Percentiles rank a stretch among this genome's conserved stretches.
Conservation (phyloP, 2,329 filamentous ascomycete species). For the Pochonia chlamydosporia region DNA sequence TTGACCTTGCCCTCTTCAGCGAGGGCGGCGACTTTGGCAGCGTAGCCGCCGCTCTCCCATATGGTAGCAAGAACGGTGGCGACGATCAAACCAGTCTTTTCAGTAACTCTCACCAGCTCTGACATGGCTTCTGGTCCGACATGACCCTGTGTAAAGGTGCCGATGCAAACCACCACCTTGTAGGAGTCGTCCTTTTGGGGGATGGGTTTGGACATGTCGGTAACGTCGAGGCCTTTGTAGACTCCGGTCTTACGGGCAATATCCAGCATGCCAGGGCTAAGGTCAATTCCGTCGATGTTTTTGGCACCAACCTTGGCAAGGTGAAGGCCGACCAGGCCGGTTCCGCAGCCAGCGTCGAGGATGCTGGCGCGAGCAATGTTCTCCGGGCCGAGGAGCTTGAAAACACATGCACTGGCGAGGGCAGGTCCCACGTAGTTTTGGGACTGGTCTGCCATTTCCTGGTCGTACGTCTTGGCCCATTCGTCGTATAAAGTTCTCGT, state of each 20-base stretch:
- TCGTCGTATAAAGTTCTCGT: slow-evolving; percentile 28
- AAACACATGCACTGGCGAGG: slow-evolving; percentile 27
- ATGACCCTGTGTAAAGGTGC: slow-evolving; percentile 50
- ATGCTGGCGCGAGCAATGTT: slow-evolving; percentile 25
- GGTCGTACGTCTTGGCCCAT: slow-evolving; percentile 29
- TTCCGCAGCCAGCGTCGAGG: slow-evolving; percentile 52
- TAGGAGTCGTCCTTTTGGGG: slow-evolving; percentile 33
- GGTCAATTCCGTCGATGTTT: slow-evolving; percentile 46
- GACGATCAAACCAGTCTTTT: slow-evolving; percentile 40
- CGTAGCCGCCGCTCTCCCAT: slow-evolving; percentile 42
- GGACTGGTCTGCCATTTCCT: slow-evolving; percentile 25
- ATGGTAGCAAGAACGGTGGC: slow-evolving; percentile 45
- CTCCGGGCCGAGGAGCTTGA: slow-evolving; percentile 21
- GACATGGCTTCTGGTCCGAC: slow-evolving; percentile 43
- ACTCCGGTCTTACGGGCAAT: slow-evolving; percentile 41
- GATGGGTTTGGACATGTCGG: slow-evolving; percentile 41
- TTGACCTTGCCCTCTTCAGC: slow-evolving; percentile 21
- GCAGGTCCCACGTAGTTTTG: slow-evolving; percentile 37
- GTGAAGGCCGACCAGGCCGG: slow-evolving; percentile 44
- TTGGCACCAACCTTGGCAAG: slow-evolving; percentile 36
- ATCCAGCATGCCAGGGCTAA: slow-evolving; percentile 47
- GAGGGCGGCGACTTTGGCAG: slow-evolving; percentile 34
- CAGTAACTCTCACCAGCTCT: slow-evolving; percentile 45
- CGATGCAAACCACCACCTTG: slow-evolving; percentile 46
- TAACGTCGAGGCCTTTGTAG: slow-evolving; percentile 38